Evolutionary conservation across 345 rosid species (phyloP).

Genomic region (Linum tenue): DNA sequence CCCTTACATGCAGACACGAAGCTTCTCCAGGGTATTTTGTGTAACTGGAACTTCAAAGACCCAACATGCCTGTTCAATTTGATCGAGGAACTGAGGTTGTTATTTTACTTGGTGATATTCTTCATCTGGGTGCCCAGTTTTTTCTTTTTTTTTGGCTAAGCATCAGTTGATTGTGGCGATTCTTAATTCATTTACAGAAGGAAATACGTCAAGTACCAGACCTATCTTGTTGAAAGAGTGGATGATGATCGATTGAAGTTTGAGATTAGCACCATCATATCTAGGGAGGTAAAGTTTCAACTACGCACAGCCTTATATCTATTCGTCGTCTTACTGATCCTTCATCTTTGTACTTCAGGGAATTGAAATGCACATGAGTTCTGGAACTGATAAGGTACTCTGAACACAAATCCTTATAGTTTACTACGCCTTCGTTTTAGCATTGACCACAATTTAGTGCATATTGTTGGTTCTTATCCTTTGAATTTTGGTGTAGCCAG

Average conservation of each 20-base stretch:
- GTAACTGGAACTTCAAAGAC: slow-evolving; percentile 67
- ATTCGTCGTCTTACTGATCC: background rate
- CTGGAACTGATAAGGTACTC: slow-evolving; percentile 80
- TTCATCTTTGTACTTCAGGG: slow-evolving; percentile 42
- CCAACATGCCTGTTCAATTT: slow-evolving; percentile 48
- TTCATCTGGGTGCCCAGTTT: background rate
- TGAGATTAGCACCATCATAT: slow-evolving; percentile 75
- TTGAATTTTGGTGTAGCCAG: slow-evolving; percentile 71
- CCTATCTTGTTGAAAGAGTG: slow-evolving; percentile 55
- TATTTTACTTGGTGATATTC: slow-evolving; percentile 2
- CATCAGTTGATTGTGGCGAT: background rate
- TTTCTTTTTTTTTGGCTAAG: background rate
- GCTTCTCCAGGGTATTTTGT: slow-evolving; percentile 29
- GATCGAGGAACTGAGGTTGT: slow-evolving; percentile 68
- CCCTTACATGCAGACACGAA: slow-evolving; percentile 35
- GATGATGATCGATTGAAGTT: slow-evolving; percentile 82
- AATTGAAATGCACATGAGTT: slow-evolving; percentile 77
- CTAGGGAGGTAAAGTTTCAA: slow-evolving; percentile 57
- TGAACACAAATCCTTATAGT: slow-evolving; percentile 9
- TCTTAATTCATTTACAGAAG: slow-evolving; percentile 36
- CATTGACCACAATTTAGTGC: background rate
- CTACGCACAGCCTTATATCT: background rate
- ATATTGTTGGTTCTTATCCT: slow-evolving; percentile 36
- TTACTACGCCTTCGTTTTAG: slow-evolving; percentile 7
- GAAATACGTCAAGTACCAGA: slow-evolving; percentile 53